Evolutionary conservation across 805 yeast genomes (phyloP).

Genomic region (Suhomyces canberraensis): DNA sequence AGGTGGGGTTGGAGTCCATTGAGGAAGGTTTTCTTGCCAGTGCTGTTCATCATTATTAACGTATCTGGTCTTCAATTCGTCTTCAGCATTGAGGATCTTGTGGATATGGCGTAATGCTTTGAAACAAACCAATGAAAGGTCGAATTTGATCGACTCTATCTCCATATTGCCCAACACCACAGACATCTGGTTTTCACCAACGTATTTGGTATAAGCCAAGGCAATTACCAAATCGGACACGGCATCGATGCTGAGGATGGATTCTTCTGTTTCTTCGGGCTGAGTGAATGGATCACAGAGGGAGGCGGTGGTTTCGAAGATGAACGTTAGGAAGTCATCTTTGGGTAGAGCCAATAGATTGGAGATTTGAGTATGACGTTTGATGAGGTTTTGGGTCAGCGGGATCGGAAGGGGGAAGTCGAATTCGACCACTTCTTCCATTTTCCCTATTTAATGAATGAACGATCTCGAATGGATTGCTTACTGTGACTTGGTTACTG

Average conservation of each 20-base stretch:
- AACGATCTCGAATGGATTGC: too few species aligned
- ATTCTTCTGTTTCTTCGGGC: constrained; percentile 57
- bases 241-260: constrained; percentile 54
- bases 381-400: constrained; percentile 4
- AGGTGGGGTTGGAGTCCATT: constrained; percentile 26
- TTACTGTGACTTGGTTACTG: too few species aligned
- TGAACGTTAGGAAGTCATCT: constrained; percentile 4
- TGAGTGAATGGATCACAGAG: constrained; percentile 64
- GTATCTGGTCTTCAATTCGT: constrained; percentile 39
- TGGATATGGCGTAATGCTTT: constrained; percentile 37
- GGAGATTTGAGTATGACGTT: constrained; percentile 4
- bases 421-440: constrained; percentile 6
- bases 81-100: constrained; percentile 36
- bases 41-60: constrained; percentile 37
- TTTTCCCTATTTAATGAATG: too few species aligned
- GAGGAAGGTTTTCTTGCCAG: constrained; percentile 19
- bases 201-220: constrained; percentile 17
- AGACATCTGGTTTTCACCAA: constrained; percentile 1
- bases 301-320: constrained; percentile 14
- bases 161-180: constrained; percentile 7
- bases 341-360: background rate
- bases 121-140: constrained; percentile 33
- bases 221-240: constrained; percentile 51
- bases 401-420: constrained; percentile 4
- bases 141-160: constrained; percentile 32